Conservation (phyloP, 176 grass and related monocot species). For the Musa troglodytarum region DNA sequence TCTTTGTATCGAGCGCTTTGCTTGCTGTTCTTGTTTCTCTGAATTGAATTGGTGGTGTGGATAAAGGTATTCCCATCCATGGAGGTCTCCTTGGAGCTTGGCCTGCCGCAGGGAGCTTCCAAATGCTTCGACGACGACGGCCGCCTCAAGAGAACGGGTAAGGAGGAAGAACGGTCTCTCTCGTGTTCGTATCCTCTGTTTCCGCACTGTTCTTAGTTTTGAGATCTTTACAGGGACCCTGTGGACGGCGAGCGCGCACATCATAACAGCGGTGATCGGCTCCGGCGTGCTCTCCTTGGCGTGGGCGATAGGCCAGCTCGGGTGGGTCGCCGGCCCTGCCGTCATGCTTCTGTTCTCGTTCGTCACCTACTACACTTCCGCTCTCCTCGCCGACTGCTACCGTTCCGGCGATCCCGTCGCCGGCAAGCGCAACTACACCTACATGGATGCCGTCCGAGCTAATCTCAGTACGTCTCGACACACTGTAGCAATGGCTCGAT, state of each 20-base stretch:
- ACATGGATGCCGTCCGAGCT: conserved; percentile 74
- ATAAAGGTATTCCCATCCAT: neutral
- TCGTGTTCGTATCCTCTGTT: neutral
- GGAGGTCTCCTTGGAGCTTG: neutral
- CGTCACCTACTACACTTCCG: conserved; percentile 80
- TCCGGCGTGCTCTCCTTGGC: conserved; percentile 81
- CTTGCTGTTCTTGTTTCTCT: neutral
- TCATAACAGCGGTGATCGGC: conserved; percentile 90
- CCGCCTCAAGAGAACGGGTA: conserved; percentile 11
- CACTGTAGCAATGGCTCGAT: no score
- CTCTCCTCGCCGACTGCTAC: conserved; percentile 79
- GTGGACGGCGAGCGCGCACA: conserved; percentile 87
- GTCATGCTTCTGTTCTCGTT: conserved; percentile 86
- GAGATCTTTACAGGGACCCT: conserved; percentile 40
- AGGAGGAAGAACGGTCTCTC: neutral
- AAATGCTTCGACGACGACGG: conserved; percentile 18
- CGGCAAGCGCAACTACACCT: conserved; percentile 89
- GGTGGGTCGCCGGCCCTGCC: conserved; percentile 67
- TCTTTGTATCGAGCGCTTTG: neutral
- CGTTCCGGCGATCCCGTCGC: conserved; percentile 50
- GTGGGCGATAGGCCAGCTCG: conserved; percentile 82
- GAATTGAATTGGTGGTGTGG: neutral
- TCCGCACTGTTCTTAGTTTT: neutral
- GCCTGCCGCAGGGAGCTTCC: neutral
- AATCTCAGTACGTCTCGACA: conserved; percentile 31